These are phyloP conservation scores for Gentiana straminea DNA, from an alignment of 257 asterid genomes.

Conservation along the genomic window DNA sequence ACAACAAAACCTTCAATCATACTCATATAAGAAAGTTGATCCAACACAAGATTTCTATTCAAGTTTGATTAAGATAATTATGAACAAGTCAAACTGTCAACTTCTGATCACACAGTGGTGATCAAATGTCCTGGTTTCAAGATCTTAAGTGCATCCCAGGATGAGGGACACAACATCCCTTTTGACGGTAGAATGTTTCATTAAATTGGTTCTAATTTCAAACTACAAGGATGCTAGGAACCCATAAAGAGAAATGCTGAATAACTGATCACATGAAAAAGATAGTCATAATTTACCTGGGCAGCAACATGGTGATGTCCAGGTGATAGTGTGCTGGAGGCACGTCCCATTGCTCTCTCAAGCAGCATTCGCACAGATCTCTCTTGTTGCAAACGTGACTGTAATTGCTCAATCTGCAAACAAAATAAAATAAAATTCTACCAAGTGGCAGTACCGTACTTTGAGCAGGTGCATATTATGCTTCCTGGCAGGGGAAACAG, in stretches of 20 bases:
- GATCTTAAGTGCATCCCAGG: too few species aligned
- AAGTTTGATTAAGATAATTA: too few species aligned
- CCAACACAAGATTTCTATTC: too few species aligned
- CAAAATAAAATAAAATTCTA: neutral
- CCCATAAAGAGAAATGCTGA: neutral
- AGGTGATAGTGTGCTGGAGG: constrained; percentile 57
- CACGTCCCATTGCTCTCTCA: constrained; percentile 59
- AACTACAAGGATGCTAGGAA: neutral
- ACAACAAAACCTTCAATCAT: neutral
- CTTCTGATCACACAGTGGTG: too few species aligned
- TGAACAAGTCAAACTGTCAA: too few species aligned
- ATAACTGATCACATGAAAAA: neutral
- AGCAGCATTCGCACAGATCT: constrained; percentile 49
- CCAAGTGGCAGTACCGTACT: too few species aligned
- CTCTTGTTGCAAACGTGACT: constrained; percentile 45
- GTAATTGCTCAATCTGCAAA: constrained; percentile 44
- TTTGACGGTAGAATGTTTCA: neutral
- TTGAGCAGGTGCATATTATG: too few species aligned
- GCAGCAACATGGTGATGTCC: constrained; percentile 53
- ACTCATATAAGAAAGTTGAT: neutral
- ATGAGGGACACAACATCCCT: too few species aligned
- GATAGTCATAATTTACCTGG: constrained; percentile 23
- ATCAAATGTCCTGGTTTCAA: too few species aligned
- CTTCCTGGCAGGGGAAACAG: too few species aligned
- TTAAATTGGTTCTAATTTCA: neutral